A percentile compares a stretch with the other conserved stretches of the same genome.
phyloP scores from a whole-genome alignment of 805 yeast genomes.

The Vanderwaltozyma verrucispora region DNA sequence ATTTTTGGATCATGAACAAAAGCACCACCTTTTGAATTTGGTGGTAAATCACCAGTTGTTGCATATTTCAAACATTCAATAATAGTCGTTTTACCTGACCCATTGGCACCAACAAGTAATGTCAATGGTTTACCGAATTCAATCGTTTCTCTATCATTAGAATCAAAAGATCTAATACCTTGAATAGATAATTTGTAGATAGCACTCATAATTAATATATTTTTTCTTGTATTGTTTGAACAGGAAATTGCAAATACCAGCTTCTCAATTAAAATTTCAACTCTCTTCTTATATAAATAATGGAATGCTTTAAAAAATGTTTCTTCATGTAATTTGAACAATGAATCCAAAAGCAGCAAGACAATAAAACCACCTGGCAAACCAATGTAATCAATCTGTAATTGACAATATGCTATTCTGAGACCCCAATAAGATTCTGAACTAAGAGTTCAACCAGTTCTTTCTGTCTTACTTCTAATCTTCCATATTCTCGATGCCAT shows the following conservation, averaged over 20 bases:
- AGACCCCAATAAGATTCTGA: too few relatives aligned
- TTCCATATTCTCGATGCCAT: too few relatives aligned
- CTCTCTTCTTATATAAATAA: too few relatives aligned
- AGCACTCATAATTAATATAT: constrained; percentile 29
- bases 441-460: too few relatives aligned
- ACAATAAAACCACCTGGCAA: too few relatives aligned
- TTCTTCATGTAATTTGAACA: too few relatives aligned
- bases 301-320: too few relatives aligned
- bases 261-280: not conserved
- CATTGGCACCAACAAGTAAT: constrained; percentile 89
- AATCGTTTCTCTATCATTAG: constrained; percentile 74
- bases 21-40: constrained; percentile 92
- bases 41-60: constrained; percentile 93
- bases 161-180: constrained; percentile 87
- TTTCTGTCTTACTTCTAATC: too few relatives aligned
- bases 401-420: too few relatives aligned
- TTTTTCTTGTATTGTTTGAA: too few relatives aligned
- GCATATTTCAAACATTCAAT: constrained; percentile 91
- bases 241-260: not conserved
- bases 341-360: too few relatives aligned
- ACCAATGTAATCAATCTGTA: too few relatives aligned
- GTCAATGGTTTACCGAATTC: constrained; percentile 88
- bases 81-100: constrained; percentile 93
- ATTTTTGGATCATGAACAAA: constrained; percentile 88
- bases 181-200: constrained; percentile 57